Evolutionary conservation across 2,329 filamentous ascomycete species (phyloP).

Genomic region (Aspergillus ruber): DNA sequence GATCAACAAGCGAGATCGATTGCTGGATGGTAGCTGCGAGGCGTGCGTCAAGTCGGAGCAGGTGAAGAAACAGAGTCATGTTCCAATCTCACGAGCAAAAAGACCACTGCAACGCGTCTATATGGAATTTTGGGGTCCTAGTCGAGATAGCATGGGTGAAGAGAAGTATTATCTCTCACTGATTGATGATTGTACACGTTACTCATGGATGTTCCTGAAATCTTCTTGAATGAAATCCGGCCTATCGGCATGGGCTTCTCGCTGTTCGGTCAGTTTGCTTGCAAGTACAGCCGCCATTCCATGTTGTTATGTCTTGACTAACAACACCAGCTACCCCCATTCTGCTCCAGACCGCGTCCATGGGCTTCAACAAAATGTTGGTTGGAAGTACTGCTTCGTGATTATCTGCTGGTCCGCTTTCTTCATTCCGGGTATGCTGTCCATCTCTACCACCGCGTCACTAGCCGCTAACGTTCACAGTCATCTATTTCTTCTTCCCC

Average conservation of each 20-base stretch:
- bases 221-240: constrained; percentile 46
- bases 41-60: too few relatives aligned
- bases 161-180: too few relatives aligned
- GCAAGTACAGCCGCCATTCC: constrained; percentile 10
- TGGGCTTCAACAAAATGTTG: constrained; percentile 39
- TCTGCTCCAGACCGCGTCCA: constrained; percentile 42
- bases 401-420: constrained; percentile 41
- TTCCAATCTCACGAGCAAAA: too few relatives aligned
- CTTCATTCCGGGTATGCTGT: constrained; percentile 32
- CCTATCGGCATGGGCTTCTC: constrained; percentile 49
- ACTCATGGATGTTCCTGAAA: constrained; percentile 42
- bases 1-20: too few relatives aligned
- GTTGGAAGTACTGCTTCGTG: constrained; percentile 48
- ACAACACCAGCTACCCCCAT: constrained; percentile 37
- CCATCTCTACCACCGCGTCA: background rate
- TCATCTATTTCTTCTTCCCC: constrained; percentile 41
- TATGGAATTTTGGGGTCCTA: too few relatives aligned
- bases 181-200: too few relatives aligned
- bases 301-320: background rate
- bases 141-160: too few relatives aligned
- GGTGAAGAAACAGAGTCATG: too few relatives aligned
- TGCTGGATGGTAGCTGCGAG: too few relatives aligned
- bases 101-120: too few relatives aligned
- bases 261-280: constrained; percentile 45
- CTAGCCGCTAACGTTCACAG: constrained; percentile 13